Base-by-base conservation (phyloP, 2,329 filamentous ascomycete genomes). In the Aureobasidium namibiae region DNA sequence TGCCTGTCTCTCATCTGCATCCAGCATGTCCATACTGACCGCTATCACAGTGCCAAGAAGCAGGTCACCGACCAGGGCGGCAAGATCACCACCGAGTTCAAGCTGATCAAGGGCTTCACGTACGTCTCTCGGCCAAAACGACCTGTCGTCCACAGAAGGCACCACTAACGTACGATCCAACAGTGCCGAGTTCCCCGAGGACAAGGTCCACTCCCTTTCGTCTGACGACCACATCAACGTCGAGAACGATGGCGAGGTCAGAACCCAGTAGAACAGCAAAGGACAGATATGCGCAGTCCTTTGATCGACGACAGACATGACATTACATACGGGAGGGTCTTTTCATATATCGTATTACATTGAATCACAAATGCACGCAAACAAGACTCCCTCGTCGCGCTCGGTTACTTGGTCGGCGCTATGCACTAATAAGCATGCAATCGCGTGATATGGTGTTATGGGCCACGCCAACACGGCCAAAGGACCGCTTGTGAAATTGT, bases 101-200 rank as follows among this genome's bases (percentile, higher is more conserved):
- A 77, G 62, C 76, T 96, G 67, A 91, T 96, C 81, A 95, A 92
- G 78, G 92, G 88, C 61, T 96, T 96, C 78, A 86, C 89, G 92
- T 96, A 84, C 66, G 89, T 58, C 14, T 13, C 31, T 53, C 29
- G 33, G 10, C 23, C 36, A 9, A 14, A 2, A 8, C 45, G 50
- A 23, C 23, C 41, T 60, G 16, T 29, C 9, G n/a, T n/a, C n/a
- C n/a, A n/a, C n/a, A n/a, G n/a, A n/a, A n/a, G n/a, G n/a, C n/a
- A 14, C 13, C 7, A 42, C 36, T 54, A 34, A 54, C 50, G 11
- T n/a, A n/a, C n/a, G n/a, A 2, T 2, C 13, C 24, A 23, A 23
- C 62, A 96, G 92, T 36, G 62, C 62, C 48, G 62, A 63, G 58
- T 63, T 63, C 58, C 62, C 62, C 1, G 79, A 84, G 13, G 88